Base-by-base conservation (phyloP, 148 eudicot genomes). In the Rhododendron ferrugineum region DNA sequence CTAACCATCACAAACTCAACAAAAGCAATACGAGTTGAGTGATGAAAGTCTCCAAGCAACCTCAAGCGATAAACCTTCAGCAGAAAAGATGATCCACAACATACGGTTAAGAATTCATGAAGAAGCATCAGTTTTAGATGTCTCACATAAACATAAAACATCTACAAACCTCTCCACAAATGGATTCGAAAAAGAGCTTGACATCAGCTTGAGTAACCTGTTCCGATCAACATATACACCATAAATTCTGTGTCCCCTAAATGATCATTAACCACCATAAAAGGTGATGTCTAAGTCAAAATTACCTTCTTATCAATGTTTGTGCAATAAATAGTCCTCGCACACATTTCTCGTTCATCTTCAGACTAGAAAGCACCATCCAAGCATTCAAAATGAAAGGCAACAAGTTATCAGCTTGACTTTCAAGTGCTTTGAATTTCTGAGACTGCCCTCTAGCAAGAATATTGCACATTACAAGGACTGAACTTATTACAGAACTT, bases 321-420 rank as follows among this genome's bases (percentile, higher is more conserved):
- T 76, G 99, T 92, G 82, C 98, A 94, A 68, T 97, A 97, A 86
- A 97, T 93, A 80, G 99, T 97, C 87, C 98, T 93, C 52, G 99
- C 98, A 83, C 99, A 97, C 98, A 97, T 95, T 90, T 97, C 98
- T 88, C 98, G 89, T 90, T 97, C 99, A 88, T 93, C 95, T 89
- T 93, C 98, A 89, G 99, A 95, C 99, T 97, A 91, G 42, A 89
- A 23, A 85, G 13, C 79, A 80, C 64, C 81, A 47, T 84, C 72
- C 87, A 82, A 70, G 83, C 79, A 78, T 52, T 52, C 52, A 6
- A 83, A 72, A 11, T 10, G 62, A 15, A 34, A 76, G 52, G 47
- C 10, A 54, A 84, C 60, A 40, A 22, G 49, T 34, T 40, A 85
- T 79, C 86, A 85, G 56, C 84, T 54, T 62, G 18, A 56, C 26